phyloP scores from a whole-genome alignment of 768 basidiomycete genomes.

The Russula abietina region DNA sequence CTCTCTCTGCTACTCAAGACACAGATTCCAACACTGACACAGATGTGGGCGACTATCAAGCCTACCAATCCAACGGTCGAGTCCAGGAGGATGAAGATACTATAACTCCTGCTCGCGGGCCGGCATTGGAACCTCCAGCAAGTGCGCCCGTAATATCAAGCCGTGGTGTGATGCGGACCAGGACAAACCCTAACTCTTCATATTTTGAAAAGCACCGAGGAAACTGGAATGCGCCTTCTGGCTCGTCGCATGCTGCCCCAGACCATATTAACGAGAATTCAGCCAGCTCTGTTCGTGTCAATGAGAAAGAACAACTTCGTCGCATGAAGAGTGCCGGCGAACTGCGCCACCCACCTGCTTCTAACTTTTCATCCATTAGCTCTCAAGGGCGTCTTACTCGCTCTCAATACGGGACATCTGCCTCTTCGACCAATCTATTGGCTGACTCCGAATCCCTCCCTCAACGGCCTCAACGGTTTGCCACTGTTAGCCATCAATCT shows the following conservation, averaged over 20 bases:
- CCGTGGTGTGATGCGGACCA: conserved; percentile 47
- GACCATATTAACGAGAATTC: conserved; percentile 21
- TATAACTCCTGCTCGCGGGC: conserved; percentile 58
- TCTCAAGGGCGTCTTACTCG: conserved; percentile 39
- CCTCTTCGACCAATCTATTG: conserved; percentile 63
- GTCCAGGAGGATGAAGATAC: conserved; percentile 70
- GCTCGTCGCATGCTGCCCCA: conserved; percentile 9
- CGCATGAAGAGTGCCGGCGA: conserved; percentile 84
- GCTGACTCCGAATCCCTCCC: conserved; percentile 37
- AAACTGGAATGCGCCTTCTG: conserved; percentile 1
- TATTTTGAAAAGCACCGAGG: conserved; percentile 32
- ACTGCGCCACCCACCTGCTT: conserved; percentile 46
- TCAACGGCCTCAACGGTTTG: conserved; percentile 59
- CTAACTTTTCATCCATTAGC: conserved; percentile 24
- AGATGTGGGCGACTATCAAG: conserved; percentile 47
- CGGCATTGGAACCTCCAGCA: conserved; percentile 45
- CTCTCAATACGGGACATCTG: conserved; percentile 52
- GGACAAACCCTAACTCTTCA: conserved; percentile 60
- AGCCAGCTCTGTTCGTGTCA: conserved; percentile 40
- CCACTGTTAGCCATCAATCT: conserved; percentile 55
- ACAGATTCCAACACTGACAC: conserved; percentile 45
- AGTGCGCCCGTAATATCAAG: conserved; percentile 40
- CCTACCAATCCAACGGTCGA: conserved; percentile 33
- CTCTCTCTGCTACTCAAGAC: conserved; percentile 43
- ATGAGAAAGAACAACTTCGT: conserved; percentile 26